Percentiles rank a stretch among this genome's conserved stretches.
These are phyloP conservation scores for Candida ponderosae DNA, from an alignment of 805 yeast genomes.

Conservation along the genomic window DNA sequence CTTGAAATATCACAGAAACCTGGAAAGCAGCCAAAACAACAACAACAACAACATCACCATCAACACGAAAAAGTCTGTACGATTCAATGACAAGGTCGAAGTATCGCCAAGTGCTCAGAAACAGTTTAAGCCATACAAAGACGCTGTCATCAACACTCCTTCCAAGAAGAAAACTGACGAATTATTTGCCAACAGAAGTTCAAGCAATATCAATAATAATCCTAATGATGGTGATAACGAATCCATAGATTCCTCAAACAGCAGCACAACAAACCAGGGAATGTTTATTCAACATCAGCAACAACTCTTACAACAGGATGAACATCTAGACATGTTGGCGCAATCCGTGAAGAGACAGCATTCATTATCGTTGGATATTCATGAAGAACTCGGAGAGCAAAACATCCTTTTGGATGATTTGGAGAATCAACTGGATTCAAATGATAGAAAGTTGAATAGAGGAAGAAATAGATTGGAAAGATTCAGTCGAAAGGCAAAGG, in stretches of 20 bases:
- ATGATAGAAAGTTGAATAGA: slow-evolving; percentile 31
- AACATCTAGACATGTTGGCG: slow-evolving; percentile 30
- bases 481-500: slow-evolving; percentile 33
- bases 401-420: slow-evolving; percentile 41
- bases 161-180: slow-evolving; percentile 6
- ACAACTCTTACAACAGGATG: slow-evolving; percentile 38
- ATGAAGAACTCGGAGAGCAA: slow-evolving; percentile 40
- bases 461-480: slow-evolving; percentile 32
- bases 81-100: slow-evolving; percentile 18
- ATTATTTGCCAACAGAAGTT: slow-evolving; percentile 13
- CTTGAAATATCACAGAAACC: slow-evolving; percentile 10
- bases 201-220: neutral
- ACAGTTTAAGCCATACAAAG: slow-evolving; percentile 15
- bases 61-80: slow-evolving; percentile 16
- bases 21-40: neutral
- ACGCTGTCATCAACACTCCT: slow-evolving; percentile 7
- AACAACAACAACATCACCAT: slow-evolving; percentile 1
- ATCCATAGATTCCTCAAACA: slow-evolving; percentile 6
- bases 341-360: slow-evolving; percentile 36
- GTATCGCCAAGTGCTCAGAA: slow-evolving; percentile 2
- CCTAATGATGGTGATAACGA: slow-evolving; percentile 2
- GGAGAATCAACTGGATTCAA: slow-evolving; percentile 36
- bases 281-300: slow-evolving; percentile 38
- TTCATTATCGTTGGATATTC: slow-evolving; percentile 36
- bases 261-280: slow-evolving; percentile 22